phyloP scores from a whole-genome alignment of 139 green algal species.

The Marvania coccoides region DNA sequence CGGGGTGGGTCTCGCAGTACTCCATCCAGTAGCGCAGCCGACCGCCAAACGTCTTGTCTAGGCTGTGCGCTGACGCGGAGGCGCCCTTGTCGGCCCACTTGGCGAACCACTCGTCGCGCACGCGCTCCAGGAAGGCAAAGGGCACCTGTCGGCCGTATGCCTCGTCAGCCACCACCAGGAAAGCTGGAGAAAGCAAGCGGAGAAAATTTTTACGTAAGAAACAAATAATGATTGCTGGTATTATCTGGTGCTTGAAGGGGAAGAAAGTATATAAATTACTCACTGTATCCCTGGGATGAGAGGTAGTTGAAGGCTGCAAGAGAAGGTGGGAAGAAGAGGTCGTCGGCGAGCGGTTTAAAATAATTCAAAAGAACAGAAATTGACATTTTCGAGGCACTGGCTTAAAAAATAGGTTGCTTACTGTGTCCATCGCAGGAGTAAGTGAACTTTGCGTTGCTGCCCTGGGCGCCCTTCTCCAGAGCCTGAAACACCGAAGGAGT shows the following conservation, averaged over 20 bases:
- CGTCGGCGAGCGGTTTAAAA: neutral
- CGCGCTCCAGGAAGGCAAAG: conserved; percentile 87
- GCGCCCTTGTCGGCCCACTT: conserved; percentile 62
- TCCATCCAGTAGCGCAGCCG: conserved; percentile 90
- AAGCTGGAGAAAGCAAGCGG: conserved; percentile 60
- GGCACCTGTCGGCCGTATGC: conserved; percentile 83
- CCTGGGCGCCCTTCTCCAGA: conserved; percentile 42
- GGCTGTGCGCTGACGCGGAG: conserved; percentile 54
- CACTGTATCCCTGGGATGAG: conserved; percentile 24
- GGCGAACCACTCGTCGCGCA: conserved; percentile 60
- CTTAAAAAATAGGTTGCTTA: neutral
- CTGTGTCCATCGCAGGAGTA: conserved; percentile 47
- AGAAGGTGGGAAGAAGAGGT: neutral
- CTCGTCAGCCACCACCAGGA: conserved; percentile 90
- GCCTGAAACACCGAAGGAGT: conserved; percentile 13
- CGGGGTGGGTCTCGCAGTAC: conserved; percentile 84
- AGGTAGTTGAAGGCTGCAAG: conserved; percentile 41
- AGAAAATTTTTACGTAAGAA: too few relatives aligned
- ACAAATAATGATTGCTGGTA: neutral
- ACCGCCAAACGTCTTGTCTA: conserved; percentile 77
- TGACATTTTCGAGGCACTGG: neutral
- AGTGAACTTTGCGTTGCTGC: conserved; percentile 50
- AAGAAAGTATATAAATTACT: conserved; percentile 2
- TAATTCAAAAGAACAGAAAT: neutral
- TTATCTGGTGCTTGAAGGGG: neutral